Percentiles rank a stretch among this genome's conserved stretches.
Evolutionary conservation across 176 grass and related monocot species (phyloP).

Genomic region (Aegilops sharonensis): DNA sequence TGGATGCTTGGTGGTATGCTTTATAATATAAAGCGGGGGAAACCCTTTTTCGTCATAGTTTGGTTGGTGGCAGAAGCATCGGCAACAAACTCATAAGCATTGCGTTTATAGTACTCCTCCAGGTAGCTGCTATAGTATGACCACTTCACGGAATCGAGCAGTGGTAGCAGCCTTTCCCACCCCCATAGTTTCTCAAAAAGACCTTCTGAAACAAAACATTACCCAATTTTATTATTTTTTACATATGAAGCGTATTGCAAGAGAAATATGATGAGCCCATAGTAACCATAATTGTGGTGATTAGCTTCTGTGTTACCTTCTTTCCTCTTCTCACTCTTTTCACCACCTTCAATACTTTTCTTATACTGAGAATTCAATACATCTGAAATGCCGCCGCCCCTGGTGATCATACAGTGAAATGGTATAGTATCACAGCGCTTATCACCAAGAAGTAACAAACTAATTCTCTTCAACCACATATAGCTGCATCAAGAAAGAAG

Average conservation of each 20-base stretch:
- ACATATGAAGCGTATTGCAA: background rate
- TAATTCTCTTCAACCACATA: background rate
- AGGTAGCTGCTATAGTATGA: background rate
- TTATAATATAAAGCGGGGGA: too few species aligned
- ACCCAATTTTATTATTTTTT: background rate
- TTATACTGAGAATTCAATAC: background rate
- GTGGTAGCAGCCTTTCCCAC: slow-evolving; percentile 2
- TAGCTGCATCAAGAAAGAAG: slow-evolving; percentile 11
- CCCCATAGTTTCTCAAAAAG: background rate
- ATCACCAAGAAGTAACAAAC: background rate
- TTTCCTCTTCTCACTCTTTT: background rate
- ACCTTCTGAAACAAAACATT: background rate
- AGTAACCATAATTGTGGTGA: background rate
- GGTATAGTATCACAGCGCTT: background rate
- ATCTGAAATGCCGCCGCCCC: background rate
- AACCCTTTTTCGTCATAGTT: background rate
- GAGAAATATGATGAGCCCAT: background rate
- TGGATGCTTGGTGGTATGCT: too few species aligned
- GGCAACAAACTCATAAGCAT: background rate
- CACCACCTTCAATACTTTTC: background rate
- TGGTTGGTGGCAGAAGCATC: background rate
- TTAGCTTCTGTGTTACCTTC: background rate
- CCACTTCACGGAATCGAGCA: background rate
- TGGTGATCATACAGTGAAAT: background rate
- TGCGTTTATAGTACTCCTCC: background rate